These are phyloP conservation scores for Saposhnikovia divaricata DNA, from an alignment of 129 eudicot species.

Conservation along the genomic window DNA sequence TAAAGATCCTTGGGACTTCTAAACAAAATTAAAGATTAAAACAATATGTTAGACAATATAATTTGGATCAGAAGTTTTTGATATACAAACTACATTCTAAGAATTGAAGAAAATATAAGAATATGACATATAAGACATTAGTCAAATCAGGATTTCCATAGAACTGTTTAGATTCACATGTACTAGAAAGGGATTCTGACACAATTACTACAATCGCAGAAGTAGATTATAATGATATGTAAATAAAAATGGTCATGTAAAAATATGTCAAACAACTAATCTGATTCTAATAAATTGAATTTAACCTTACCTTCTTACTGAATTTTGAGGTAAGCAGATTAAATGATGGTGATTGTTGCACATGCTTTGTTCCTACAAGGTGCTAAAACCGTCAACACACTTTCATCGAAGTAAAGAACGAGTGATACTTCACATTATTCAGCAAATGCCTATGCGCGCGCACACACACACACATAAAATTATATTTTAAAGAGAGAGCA, in stretches of 20 bases:
- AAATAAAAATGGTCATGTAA: not conserved
- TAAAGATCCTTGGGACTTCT: constrained; percentile 33
- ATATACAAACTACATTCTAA: not conserved
- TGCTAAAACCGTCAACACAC: constrained; percentile 3
- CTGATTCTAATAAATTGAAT: not conserved
- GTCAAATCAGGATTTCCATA: not conserved
- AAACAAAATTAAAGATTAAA: not conserved
- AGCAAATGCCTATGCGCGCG: not conserved
- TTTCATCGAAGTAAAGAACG: not conserved
- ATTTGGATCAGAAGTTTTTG: not conserved
- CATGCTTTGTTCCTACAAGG: constrained; percentile 35
- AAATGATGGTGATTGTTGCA: constrained; percentile 26
- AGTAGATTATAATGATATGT: not conserved
- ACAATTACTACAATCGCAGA: not conserved
- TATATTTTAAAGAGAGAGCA: constrained; percentile 3
- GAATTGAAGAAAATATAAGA: constrained; percentile 1
- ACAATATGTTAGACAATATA: not conserved
- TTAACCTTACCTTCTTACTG: constrained; percentile 43
- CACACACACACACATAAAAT: not conserved
- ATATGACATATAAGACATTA: not conserved
- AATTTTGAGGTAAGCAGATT: constrained; percentile 42
- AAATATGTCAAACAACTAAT: not conserved
- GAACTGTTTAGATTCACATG: not conserved
- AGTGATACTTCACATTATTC: not conserved
- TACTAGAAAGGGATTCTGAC: not conserved